Evolutionary conservation across 306 rosid genomes (phyloP).

Genomic region (Boehmeria nivea): DNA sequence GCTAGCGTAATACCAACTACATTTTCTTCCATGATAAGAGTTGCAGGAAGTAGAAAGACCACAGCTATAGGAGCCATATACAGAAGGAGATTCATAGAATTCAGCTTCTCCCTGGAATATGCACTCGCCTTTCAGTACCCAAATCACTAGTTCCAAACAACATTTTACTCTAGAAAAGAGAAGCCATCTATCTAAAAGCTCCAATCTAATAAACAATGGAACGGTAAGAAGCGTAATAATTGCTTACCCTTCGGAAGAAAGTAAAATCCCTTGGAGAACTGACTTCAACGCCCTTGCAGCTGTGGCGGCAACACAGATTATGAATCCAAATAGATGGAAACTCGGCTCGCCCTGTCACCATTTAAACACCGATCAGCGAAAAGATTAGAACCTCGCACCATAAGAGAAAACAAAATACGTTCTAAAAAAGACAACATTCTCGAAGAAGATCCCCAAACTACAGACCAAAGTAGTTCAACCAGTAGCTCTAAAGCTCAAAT

Average conservation of each 20-base stretch:
- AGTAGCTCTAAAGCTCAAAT: neutral
- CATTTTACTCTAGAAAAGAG: neutral
- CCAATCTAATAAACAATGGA: too few relatives aligned
- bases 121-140: constrained; percentile 24
- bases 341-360: constrained; percentile 89
- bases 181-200: neutral
- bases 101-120: constrained; percentile 87
- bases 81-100: constrained; percentile 96
- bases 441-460: neutral
- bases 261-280: constrained; percentile 92
- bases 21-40: constrained; percentile 92
- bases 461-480: neutral
- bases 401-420: neutral
- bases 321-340: constrained; percentile 95
- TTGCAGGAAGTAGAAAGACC: constrained; percentile 96
- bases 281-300: constrained; percentile 97
- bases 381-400: neutral
- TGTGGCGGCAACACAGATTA: constrained; percentile 86
- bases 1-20: constrained; percentile 96
- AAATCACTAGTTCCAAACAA: constrained; percentile 1
- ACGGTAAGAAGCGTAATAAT: neutral
- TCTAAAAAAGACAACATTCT: neutral
- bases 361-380: constrained; percentile 17
- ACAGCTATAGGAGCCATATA: constrained; percentile 99
- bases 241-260: constrained; percentile 94